These are phyloP conservation scores for Periconia digitata DNA, from an alignment of 2,329 filamentous ascomycete genomes.

Conservation along the genomic window DNA sequence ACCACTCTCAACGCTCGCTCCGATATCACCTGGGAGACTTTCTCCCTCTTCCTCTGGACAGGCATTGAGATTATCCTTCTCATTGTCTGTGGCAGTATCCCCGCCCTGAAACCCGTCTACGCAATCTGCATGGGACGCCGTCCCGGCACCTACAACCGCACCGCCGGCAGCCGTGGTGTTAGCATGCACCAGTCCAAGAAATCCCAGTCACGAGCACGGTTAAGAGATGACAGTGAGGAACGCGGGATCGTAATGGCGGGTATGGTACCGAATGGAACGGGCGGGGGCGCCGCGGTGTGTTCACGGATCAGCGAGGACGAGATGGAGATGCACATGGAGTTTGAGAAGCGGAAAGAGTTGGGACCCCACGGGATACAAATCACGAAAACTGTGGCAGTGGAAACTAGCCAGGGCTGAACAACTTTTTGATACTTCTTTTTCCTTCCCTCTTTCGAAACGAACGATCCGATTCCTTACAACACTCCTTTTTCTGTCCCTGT, in stretches of 20 bases:
- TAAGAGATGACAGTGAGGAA: not conserved
- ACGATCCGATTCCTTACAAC: too few species aligned
- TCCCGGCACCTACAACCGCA: not conserved
- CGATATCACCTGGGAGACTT: conserved; percentile 24
- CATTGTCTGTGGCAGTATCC: conserved; percentile 23
- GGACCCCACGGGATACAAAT: not conserved
- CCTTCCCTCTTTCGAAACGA: too few species aligned
- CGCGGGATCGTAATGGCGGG: not conserved
- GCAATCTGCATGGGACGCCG: conserved; percentile 17
- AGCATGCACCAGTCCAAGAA: not conserved
- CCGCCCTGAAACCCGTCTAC: conserved; percentile 25
- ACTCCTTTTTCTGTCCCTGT: too few species aligned
- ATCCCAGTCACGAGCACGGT: not conserved
- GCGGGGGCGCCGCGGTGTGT: not conserved
- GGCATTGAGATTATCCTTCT: conserved; percentile 23
- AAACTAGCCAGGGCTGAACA: not conserved
- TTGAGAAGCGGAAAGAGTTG: not conserved
- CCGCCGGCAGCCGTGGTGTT: not conserved
- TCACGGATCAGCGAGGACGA: conserved; percentile 1
- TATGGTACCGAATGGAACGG: not conserved
- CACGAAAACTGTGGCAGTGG: not conserved
- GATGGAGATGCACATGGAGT: not conserved
- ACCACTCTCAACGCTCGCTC: conserved; percentile 14
- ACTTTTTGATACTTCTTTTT: not conserved
- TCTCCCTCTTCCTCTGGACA: conserved; percentile 20